Conservation (phyloP, 2,329 filamentous ascomycete species). For the Nothopassalora personata region DNA sequence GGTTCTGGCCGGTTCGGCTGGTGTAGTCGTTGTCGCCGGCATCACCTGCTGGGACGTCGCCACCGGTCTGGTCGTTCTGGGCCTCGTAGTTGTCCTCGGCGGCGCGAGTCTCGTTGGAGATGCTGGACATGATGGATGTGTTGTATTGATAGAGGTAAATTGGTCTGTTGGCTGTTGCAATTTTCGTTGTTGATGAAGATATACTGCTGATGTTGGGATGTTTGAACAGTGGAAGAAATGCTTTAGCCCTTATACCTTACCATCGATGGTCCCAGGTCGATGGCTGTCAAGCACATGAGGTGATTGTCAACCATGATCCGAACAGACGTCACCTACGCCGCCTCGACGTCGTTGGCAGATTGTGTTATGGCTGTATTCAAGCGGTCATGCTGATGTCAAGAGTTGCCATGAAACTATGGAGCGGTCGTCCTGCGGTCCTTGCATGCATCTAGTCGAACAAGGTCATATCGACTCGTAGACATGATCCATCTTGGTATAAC, state of each 20-base stretch:
- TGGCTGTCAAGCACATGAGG: neutral
- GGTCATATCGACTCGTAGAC: neutral
- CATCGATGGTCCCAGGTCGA: neutral
- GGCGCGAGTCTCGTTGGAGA: neutral
- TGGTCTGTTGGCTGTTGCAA: neutral
- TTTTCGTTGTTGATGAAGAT: neutral
- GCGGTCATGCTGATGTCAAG: conserved; percentile 9
- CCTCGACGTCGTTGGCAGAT: neutral
- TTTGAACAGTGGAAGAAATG: neutral
- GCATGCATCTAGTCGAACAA: neutral
- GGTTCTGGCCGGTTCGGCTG: conserved; percentile 42
- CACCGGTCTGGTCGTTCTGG: conserved; percentile 14
- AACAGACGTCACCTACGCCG: conserved; percentile 3
- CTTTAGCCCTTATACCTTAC: neutral
- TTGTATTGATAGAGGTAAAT: neutral
- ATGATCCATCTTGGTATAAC: neutral
- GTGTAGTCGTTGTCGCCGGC: conserved; percentile 43
- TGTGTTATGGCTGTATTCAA: neutral
- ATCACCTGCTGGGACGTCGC: conserved; percentile 32
- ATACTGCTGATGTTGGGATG: neutral
- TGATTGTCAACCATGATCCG: neutral
- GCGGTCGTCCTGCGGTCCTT: neutral
- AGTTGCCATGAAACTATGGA: neutral
- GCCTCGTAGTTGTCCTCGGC: conserved; percentile 15
- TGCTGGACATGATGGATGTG: conserved; percentile 13